Base-by-base conservation (phyloP, 2,329 filamentous ascomycete species). In the Colletotrichum magnum region DNA sequence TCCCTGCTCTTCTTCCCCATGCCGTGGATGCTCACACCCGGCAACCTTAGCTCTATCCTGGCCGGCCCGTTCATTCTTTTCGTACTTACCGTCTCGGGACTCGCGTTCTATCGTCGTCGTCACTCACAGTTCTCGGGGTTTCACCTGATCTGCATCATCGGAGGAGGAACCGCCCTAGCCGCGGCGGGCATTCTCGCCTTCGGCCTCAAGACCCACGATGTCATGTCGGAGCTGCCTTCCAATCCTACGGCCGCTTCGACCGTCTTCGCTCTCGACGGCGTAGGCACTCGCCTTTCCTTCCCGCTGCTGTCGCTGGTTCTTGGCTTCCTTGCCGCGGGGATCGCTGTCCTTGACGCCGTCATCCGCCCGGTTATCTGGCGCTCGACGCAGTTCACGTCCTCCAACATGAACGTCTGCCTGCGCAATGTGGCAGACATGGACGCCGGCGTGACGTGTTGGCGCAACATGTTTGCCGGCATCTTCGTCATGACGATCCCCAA, bases 371-470 rank as follows among this genome's bases (percentile, higher is more conserved):
- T 85, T 28, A 79, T 88, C 52, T 78, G 79, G 28, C 79, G 81
- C n/a, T 87, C 84, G 39, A 83, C 85, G 7, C 81, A 82, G 53
- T 87, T 85, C 70, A 87, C 85, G 0, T 83, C 80, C 3, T 79
- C 83, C 6, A 87, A 81, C 73, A 77, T 87, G 26, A 78, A 77
- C n/a, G 77, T 82, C 13, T 81, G 81, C 26, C 79, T 85, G 60
- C 82, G 85, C 36, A 84, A 80, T 72, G 82, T 82, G 16, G 79
- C 79, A 15, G 85, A 88, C 71, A 87, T 88, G 85, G 76, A 81
- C 28, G 81, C 79, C 4, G 82, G 79, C 36, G 78, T 86, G 2
- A 69, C 76, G 2, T 78, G 82, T 45, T 80, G 84, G 77, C 80
- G 83, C 24, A 79, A 76, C 13, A 54, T 86, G 16, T 73, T 79